Conservation (phyloP, 805 yeast species). For the Kockiozyma suomiensis region DNA sequence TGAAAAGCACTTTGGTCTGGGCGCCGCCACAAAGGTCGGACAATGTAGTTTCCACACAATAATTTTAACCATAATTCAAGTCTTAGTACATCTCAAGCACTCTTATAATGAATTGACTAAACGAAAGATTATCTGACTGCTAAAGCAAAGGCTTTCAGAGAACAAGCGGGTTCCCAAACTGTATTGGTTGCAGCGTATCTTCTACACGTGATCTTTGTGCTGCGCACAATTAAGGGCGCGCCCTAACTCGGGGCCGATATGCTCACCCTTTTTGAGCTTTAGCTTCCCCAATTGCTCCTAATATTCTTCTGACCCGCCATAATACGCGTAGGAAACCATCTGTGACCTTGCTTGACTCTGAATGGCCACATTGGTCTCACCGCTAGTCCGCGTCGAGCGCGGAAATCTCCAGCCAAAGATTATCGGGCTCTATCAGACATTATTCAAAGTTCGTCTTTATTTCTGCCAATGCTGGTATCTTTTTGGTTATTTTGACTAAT, state of each 20-base stretch:
- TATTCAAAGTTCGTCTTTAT: slow-evolving; percentile 38
- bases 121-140: too few species aligned
- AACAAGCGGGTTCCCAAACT: too few species aligned
- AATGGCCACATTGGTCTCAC: slow-evolving; percentile 38
- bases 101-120: too few species aligned
- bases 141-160: too few species aligned
- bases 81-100: too few species aligned
- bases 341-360: background rate
- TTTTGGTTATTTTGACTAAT: background rate
- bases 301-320: background rate
- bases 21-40: too few species aligned
- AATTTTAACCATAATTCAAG: too few species aligned
- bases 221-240: background rate
- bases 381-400: slow-evolving; percentile 39
- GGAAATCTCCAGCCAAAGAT: slow-evolving; percentile 43
- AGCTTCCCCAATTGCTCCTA: background rate
- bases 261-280: background rate
- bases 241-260: background rate
- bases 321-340: background rate
- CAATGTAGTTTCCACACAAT: background rate
- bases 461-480: background rate
- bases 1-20: too few species aligned
- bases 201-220: background rate
- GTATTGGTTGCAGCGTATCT: background rate
- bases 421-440: slow-evolving; percentile 40